Percentiles rank a stretch among this genome's conserved stretches.
Conservation (phyloP, 768 basidiomycete species). For the Mycena capillaripes region DNA sequence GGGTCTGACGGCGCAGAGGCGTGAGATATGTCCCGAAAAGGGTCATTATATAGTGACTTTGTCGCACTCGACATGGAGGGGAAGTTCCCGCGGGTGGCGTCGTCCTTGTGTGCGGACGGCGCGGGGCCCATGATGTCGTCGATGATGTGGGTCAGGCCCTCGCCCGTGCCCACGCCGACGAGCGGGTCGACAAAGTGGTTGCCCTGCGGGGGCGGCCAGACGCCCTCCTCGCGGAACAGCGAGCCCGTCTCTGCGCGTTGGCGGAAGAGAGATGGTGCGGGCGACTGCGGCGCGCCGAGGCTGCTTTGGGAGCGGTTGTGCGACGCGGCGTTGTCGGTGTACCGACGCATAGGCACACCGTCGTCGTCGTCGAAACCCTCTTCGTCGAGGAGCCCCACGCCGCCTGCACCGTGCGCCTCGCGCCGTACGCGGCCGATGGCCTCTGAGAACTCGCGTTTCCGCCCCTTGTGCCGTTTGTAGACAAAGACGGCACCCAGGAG, state of each 20-base stretch:
- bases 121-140: conserved; percentile 38
- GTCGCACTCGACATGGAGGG: conserved; percentile 28
- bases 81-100: not conserved
- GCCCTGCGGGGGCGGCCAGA: conserved; percentile 58
- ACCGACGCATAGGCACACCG: conserved; percentile 37
- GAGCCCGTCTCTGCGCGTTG: conserved; percentile 60
- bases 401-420: conserved; percentile 41
- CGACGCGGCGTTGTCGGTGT: conserved; percentile 30
- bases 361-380: conserved; percentile 55
- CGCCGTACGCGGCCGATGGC: conserved; percentile 41
- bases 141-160: conserved; percentile 26
- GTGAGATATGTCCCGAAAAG: conserved; percentile 34
- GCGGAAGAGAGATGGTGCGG: conserved; percentile 54
- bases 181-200: conserved; percentile 57
- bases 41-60: conserved; percentile 29
- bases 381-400: conserved; percentile 49
- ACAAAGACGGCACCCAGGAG: conserved; percentile 53
- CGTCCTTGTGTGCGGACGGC: not conserved
- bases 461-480: conserved; percentile 53
- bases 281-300: conserved; percentile 42
- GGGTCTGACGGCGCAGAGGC: conserved; percentile 9
- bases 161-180: conserved; percentile 29
- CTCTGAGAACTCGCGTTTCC: conserved; percentile 46
- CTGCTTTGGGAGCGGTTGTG: conserved; percentile 9
- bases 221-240: conserved; percentile 60